Conservation (phyloP, 2,329 filamentous ascomycete species). For the Xylaria sp. region DNA sequence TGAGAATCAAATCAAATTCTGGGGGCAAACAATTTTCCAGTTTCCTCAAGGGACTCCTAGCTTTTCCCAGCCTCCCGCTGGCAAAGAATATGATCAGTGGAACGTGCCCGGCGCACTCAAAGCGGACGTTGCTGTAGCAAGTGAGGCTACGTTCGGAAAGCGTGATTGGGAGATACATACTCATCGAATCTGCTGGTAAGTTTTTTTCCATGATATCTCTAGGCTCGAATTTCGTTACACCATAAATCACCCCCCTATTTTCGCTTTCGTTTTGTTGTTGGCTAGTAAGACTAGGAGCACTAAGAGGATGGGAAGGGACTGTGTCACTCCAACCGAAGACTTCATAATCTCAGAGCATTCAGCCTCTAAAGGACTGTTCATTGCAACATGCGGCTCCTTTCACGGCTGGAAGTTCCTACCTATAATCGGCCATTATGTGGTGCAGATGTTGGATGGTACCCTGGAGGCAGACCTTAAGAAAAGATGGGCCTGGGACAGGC, state of each 20-base stretch:
- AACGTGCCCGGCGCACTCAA: constrained; percentile 60
- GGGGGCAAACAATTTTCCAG: constrained; percentile 65
- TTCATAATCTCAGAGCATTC: constrained; percentile 67
- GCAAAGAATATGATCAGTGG: constrained; percentile 67
- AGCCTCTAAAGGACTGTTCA: constrained; percentile 57
- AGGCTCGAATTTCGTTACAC: neutral
- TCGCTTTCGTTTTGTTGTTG: neutral
- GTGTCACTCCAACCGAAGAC: constrained; percentile 65
- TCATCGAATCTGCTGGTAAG: constrained; percentile 71
- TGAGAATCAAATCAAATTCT: constrained; percentile 61
- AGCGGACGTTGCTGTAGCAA: constrained; percentile 63
- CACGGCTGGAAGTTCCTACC: constrained; percentile 74
- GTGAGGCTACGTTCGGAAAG: constrained; percentile 64
- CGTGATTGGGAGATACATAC: constrained; percentile 64
- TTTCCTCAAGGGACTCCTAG: constrained; percentile 58
- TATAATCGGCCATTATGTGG: constrained; percentile 65
- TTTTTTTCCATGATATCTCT: constrained; percentile 16
- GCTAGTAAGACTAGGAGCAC: neutral
- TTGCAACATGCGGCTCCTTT: constrained; percentile 70
- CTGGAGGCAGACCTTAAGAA: constrained; percentile 50
- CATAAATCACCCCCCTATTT: neutral
- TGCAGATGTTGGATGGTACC: constrained; percentile 58
- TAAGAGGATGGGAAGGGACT: constrained; percentile 66
- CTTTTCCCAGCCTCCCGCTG: constrained; percentile 63
- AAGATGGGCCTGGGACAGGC: constrained; percentile 66